Conservation (phyloP, 345 rosid species). For the Arabidopsis thaliana region DNA sequence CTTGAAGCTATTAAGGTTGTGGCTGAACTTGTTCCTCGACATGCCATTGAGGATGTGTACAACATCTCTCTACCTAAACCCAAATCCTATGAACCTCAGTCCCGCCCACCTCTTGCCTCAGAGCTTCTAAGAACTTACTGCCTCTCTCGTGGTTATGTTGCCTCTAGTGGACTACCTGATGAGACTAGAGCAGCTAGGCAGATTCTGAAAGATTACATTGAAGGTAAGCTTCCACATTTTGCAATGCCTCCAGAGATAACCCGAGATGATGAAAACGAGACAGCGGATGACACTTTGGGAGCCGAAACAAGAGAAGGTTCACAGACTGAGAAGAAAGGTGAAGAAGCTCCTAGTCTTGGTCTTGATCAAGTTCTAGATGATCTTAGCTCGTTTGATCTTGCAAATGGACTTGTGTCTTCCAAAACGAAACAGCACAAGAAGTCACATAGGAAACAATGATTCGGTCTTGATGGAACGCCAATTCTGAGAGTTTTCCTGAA, state of each 20-base stretch:
- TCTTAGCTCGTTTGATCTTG: conserved; percentile 74
- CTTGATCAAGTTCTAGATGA: conserved; percentile 71
- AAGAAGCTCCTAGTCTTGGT: conserved; percentile 46
- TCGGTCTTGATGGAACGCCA: conserved; percentile 50
- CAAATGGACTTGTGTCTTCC: conserved; percentile 61
- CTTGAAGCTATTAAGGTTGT: conserved; percentile 90
- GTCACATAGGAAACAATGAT: conserved; percentile 70
- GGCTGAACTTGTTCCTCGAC: conserved; percentile 75
- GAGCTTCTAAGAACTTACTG: conserved; percentile 77
- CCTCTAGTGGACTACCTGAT: conserved; percentile 94
- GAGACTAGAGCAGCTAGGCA: conserved; percentile 88
- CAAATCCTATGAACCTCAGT: conserved; percentile 75
- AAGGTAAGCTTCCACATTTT: conserved; percentile 81
- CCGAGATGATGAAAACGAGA: conserved; percentile 38
- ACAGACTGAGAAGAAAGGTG: conserved; percentile 40
- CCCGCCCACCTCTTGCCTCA: conserved; percentile 78
- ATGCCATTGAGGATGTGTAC: conserved; percentile 68
- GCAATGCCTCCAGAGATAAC: conserved; percentile 72
- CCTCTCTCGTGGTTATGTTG: conserved; percentile 84
- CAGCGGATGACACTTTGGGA: conserved; percentile 34
- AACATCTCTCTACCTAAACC: conserved; percentile 82
- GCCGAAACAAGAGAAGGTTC: conserved; percentile 48
- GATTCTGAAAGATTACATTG: conserved; percentile 81
- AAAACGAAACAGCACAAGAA: conserved; percentile 80
- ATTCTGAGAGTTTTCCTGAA: neutral